Conservation (phyloP, 192 early-diverging fungal genomes). For the Entomortierella parvispora region DNA sequence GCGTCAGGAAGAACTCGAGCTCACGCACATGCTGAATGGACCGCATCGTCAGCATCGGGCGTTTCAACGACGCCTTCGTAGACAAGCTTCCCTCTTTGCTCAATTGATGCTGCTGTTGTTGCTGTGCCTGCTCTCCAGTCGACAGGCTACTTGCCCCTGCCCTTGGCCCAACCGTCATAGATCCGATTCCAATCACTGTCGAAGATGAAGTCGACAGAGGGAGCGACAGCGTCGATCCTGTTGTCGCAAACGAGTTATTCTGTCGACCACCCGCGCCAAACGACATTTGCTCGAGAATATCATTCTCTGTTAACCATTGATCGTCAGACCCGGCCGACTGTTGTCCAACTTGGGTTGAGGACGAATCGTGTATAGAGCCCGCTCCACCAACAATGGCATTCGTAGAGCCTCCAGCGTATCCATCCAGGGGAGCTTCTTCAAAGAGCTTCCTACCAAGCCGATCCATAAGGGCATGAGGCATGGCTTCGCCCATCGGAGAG, state of each 20-base stretch:
- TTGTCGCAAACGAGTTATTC: constrained; percentile 1
- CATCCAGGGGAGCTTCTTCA: constrained; percentile 47
- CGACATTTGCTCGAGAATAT: constrained; percentile 47
- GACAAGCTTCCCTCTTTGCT: background rate
- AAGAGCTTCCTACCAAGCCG: constrained; percentile 68
- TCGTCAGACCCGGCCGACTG: constrained; percentile 8
- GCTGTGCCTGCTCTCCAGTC: constrained; percentile 16
- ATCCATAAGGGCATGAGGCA: constrained; percentile 72
- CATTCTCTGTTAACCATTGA: constrained; percentile 28
- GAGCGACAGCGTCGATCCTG: constrained; percentile 13
- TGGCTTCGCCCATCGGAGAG: constrained; percentile 55
- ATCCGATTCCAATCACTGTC: constrained; percentile 27
- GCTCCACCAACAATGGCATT: background rate
- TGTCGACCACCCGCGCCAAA: background rate
- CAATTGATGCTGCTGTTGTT: background rate
- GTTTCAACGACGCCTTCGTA: constrained; percentile 57
- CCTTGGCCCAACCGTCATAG: constrained; percentile 3
- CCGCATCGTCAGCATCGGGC: constrained; percentile 81
- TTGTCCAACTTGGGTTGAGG: constrained; percentile 28
- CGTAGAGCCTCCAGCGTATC: constrained; percentile 13
- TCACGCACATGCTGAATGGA: constrained; percentile 74
- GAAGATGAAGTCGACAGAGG: constrained; percentile 34
- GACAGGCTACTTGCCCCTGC: constrained; percentile 3
- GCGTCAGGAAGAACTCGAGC: constrained; percentile 81
- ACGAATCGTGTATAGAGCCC: background rate